These are phyloP conservation scores for Stachybotrys elegans DNA, from an alignment of 2,329 filamentous ascomycete genomes.

Conservation along the genomic window DNA sequence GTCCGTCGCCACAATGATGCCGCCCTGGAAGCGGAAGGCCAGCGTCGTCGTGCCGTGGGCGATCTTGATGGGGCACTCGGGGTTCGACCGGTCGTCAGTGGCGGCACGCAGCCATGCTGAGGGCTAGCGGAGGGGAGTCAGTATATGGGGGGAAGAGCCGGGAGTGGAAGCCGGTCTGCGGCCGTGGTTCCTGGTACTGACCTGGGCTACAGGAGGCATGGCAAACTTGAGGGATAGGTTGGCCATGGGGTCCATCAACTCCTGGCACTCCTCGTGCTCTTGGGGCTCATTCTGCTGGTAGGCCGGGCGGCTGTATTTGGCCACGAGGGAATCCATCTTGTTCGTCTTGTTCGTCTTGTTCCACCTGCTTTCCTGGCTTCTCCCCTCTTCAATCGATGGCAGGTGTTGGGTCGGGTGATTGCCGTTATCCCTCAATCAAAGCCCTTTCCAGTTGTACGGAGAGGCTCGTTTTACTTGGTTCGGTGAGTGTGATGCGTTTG, in stretches of 20 bases:
- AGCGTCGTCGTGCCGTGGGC: constrained; percentile 98
- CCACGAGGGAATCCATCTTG: constrained; percentile 85
- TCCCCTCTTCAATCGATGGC: too few species aligned
- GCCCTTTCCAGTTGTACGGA: too few species aligned
- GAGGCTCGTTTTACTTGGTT: too few species aligned
- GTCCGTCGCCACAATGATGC: constrained; percentile 97
- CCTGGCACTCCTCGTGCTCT: constrained; percentile 67
- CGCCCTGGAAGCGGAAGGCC: constrained; percentile 95
- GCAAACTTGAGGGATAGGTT: constrained; percentile 88
- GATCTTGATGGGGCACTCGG: constrained; percentile 97
- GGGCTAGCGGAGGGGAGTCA: constrained; percentile 48
- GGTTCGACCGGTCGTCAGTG: constrained; percentile 96
- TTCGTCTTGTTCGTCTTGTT: constrained; percentile 4
- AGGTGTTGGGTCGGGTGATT: too few species aligned
- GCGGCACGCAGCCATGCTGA: constrained; percentile 93
- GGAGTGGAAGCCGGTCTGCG: not conserved
- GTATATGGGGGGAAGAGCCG: constrained; percentile 3
- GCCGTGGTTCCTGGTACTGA: constrained; percentile 38
- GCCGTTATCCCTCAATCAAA: too few species aligned
- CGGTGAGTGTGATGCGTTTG: too few species aligned
- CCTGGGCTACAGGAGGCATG: constrained; percentile 87
- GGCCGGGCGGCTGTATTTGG: constrained; percentile 80
- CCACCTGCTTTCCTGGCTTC: too few species aligned
- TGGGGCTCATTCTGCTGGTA: constrained; percentile 68
- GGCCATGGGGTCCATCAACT: constrained; percentile 66